Base-by-base conservation (phyloP, 345 rosid species). In the Syzygium aqueum region DNA sequence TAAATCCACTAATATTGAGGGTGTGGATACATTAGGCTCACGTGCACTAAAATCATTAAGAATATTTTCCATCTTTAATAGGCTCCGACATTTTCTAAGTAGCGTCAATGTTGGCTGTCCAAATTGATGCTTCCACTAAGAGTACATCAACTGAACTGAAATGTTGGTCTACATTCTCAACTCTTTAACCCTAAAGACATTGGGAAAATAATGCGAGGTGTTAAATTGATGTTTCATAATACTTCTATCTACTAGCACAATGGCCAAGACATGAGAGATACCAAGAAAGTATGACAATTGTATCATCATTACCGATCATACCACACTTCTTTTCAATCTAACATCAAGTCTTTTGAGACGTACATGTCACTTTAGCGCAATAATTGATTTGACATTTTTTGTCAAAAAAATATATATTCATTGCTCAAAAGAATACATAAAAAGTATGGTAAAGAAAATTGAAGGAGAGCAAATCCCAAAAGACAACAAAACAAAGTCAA, bases 101-200 rank as follows among this genome's bases (percentile, higher is more conserved):
- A 33, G 7, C 22, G 33, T 67, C 12, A 19, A 33, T 33, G 46
- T 67, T 5, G 33, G 23, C 23, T 11, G 2, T 17, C 25, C 0
- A 67, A 67, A 67, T 33, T 16, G 0, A 65, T 1, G 6, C 23
- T 65, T 65, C 43, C 15, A 30, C 4, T 7, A 11, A 15, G 19
- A 30, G 22, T 30, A 30, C 0, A 0, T 37, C 46, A 2, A 67
- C 11, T 0, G 0, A 33, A 67, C 25, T 67, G 30, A 1, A 33
- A 1, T 67, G 3, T 65, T 0, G 12, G 22, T 16, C 6, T 67
- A 16, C 23, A 30, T 16, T 33, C 43, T 30, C 7, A 16, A 67
- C 78, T 67, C 78, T 67, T 67, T 30, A 30, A 17, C 78, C 43
- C 78, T 67, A 30, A 17, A 67, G 78, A 30, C 6, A 8, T 3